Base-by-base conservation (phyloP, 1,139 yeast species). In the Arxiozyma telluris region DNA sequence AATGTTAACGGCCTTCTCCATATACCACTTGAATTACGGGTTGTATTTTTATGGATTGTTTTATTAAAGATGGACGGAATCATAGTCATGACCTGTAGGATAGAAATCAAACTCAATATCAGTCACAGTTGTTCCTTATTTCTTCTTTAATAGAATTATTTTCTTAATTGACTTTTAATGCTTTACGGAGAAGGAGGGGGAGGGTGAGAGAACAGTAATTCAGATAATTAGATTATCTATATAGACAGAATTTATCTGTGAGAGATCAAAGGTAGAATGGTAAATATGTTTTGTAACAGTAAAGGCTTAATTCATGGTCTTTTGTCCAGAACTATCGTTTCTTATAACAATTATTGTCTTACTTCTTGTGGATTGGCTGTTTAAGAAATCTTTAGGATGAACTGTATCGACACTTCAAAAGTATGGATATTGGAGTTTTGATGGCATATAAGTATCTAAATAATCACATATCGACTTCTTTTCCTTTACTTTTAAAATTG, bases 51-150 rank as follows among this genome's bases (percentile, higher is more conserved):
- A 34, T 42, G 42, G 15, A 59, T 57, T 44, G 55, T 60, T 20
- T 52, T 46, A n/a, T 69, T 67, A 49, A 81, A 80, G 78, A 62
- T 73, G 66, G 83, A 82, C 53, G 74, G 74, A 70, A 34, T 77
- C 73, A 59, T 79, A 75, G 25, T 76, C 70, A 64, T 79, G 84
- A 0, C 90, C 89, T 1, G 90, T 84, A 41, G 87, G 85, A 65
- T 79, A 83, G 4, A 84, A 64, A n/a, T 84, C 65, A 21, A 60
- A 63, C 54, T 80, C 86, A 47, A 82, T 73, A 50, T 73, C 68
- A 30, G 34, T 30, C 34, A 11, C 3, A 30, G 15, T 30, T 30
- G 11, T 30, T 30, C 34, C 11, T 30, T 30, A 5, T 30, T 30
- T 30, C 11, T 30, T 9, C 3, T 8, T 30, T 30, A 11, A 30